Base-by-base conservation (phyloP, 208 protist species). In the Trypanosoma scelopori region DNA sequence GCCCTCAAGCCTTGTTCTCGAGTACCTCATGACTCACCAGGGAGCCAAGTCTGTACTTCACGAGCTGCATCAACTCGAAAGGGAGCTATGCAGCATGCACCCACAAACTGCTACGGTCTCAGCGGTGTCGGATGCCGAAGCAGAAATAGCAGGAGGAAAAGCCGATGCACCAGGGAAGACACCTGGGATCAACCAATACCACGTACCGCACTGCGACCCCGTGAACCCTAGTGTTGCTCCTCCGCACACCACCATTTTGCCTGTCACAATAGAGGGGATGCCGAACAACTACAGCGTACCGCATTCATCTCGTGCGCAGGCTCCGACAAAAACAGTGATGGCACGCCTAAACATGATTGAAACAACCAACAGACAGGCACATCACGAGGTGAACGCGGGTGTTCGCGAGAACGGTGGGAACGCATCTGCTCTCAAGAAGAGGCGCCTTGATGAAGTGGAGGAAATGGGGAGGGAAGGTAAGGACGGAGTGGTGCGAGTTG, bases 221-320 rank as follows among this genome's bases (percentile, higher is more conserved):
- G 30, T 25, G n/a, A 13, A 30, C 6, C 57, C 65, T 15, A 27
- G 46, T 18, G 51, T 60, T n/a, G 65, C 58, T 11, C 48, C 67
- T 35, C 37, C 69, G 37, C 68, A 69, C 22, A 66, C 68, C 39
- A 69, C 49, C 35, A 72, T 75, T 73, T 43, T 52, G 23, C 74
- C 82, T 4, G 81, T 94, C 11, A 85, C 85, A n/a, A 73, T 95
- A 50, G 85, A 91, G 27, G 66, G 80, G 3, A 78, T 81, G 30
- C 70, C 81, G 23, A 95, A 95, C 73, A 95, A 95, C 74, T 95
- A 95, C 75, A 78, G 71, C 65, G 60, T 71, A 27, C 90, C 90
- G 39, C 90, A 95, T 65, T 47, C 65, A 23, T 65, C 77, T 41
- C 64, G 64, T 35, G 43, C 71, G 27, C 69, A 71, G 39, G 76